Evolutionary conservation across 148 eudicot species (phyloP).

Genomic region (Silene conica): DNA sequence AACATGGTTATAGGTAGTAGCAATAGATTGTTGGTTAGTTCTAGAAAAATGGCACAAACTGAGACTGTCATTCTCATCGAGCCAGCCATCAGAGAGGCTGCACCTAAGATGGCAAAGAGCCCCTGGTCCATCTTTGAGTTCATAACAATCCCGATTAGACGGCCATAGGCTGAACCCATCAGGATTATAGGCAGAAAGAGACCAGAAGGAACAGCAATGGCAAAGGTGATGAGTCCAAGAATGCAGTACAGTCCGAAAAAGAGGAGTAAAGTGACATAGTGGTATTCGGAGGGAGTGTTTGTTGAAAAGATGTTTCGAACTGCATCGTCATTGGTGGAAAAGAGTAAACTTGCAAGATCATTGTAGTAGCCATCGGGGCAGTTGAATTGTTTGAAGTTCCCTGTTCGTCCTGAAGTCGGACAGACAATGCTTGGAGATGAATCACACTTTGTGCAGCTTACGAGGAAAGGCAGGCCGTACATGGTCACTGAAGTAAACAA

Average conservation of each 20-base stretch:
- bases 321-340: constrained; percentile 83
- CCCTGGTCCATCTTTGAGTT: constrained; percentile 71
- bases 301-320: constrained; percentile 76
- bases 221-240: constrained; percentile 74
- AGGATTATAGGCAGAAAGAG: constrained; percentile 84
- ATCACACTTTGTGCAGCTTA: constrained; percentile 65
- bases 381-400: constrained; percentile 86
- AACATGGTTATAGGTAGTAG: constrained; percentile 78
- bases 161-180: constrained; percentile 85
- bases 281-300: constrained; percentile 60
- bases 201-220: constrained; percentile 91
- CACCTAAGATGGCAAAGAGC: constrained; percentile 75
- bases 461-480: constrained; percentile 79
- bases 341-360: constrained; percentile 78
- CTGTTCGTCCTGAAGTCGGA: constrained; percentile 61
- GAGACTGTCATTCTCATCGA: constrained; percentile 99
- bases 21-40: constrained; percentile 77
- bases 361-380: constrained; percentile 89
- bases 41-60: constrained; percentile 77
- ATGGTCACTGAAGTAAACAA: constrained; percentile 68
- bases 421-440: constrained; percentile 38
- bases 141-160: constrained; percentile 61
- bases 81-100: constrained; percentile 89
- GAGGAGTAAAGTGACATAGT: constrained; percentile 40
- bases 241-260: constrained; percentile 60